Base-by-base conservation (phyloP, 306 rosid species). In the Prunus salicina region DNA sequence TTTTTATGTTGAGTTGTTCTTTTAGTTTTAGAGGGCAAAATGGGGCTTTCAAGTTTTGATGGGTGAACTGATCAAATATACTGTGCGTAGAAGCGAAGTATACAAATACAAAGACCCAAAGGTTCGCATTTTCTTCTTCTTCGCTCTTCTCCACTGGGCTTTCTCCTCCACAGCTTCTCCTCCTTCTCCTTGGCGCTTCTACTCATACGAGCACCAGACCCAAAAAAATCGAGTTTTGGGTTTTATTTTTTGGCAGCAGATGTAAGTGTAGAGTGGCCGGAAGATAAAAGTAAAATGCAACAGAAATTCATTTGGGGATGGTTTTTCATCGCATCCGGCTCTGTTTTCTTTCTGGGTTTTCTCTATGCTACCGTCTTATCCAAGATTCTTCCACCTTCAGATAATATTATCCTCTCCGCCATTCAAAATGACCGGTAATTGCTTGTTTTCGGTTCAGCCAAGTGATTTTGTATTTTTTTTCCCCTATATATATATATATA, bases 351-450 rank as follows among this genome's bases (percentile, higher is more conserved):
- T 68, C 43, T 78, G 45, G 86, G 83, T 9, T 94, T 85, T 77
- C 75, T 91, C 73, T 87, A 82, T 53, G 84, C 89, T 3, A 84
- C 95, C 38, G 64, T 87, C 25, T 9, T 91, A 43, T 87, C 91
- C 84, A 91, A 93, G 87, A 81, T 91, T 73, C 88, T 87, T 49
- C 89, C 93, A 8, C 90, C 90, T 7, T 91, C 91, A 1, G 60
- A 79, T 25, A 64, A 84, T 51, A 46, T 88, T 27, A 41, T 91
- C 58, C 72, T 90, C 53, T 86, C 91, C 56, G 80, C 90, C 66
- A 38, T 93, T 47, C 97, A 94, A 83, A 87, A 89, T 25, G 97
- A 94, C 86, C 87, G 98, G 97, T 91, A 80, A 77, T 1, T 25
- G 2, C 28, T 24, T 22, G 10, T 22, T 46, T 74, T 75, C n/a